A percentile compares a stretch with the other conserved stretches of the same genome.
Evolutionary conservation across 1,284 basidiomycete genomes (phyloP).

Genomic region (Irpex sp.): DNA sequence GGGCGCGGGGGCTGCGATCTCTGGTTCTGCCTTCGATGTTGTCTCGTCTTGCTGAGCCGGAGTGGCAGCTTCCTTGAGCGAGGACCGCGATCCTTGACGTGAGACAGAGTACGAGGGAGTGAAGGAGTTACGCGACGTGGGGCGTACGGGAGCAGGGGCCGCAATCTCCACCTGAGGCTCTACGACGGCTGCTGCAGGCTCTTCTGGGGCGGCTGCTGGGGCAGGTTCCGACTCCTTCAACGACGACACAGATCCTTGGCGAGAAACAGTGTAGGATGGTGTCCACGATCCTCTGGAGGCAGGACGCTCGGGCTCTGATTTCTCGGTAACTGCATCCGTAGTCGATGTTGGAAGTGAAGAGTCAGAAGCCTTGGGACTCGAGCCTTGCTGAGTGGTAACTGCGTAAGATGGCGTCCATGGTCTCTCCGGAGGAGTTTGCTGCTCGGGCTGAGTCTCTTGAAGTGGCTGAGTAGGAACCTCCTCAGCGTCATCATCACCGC

Average conservation of each 20-base stretch:
- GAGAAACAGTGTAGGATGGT: background rate
- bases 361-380: conserved; percentile 2
- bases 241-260: background rate
- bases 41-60: background rate
- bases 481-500: background rate
- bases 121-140: conserved; percentile 6
- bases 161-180: background rate
- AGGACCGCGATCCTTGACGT: conserved; percentile 3
- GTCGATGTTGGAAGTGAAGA: background rate
- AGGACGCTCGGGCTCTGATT: background rate
- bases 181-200: background rate
- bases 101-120: conserved; percentile 17
- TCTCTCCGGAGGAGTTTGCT: conserved; percentile 1
- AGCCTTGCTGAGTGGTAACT: conserved; percentile 12
- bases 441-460: background rate
- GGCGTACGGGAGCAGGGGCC: background rate
- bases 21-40: conserved; percentile 7
- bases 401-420: conserved; percentile 19
- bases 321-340: background rate
- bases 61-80: background rate
- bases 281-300: background rate
- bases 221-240: background rate
- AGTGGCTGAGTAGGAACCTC: background rate
- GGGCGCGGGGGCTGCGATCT: conserved; percentile 8
- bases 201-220: background rate